A percentile compares a stretch with the other conserved stretches of the same genome.
These are phyloP conservation scores for Tubosaeta sp. DNA, from an alignment of 768 basidiomycete species.

Conservation along the genomic window DNA sequence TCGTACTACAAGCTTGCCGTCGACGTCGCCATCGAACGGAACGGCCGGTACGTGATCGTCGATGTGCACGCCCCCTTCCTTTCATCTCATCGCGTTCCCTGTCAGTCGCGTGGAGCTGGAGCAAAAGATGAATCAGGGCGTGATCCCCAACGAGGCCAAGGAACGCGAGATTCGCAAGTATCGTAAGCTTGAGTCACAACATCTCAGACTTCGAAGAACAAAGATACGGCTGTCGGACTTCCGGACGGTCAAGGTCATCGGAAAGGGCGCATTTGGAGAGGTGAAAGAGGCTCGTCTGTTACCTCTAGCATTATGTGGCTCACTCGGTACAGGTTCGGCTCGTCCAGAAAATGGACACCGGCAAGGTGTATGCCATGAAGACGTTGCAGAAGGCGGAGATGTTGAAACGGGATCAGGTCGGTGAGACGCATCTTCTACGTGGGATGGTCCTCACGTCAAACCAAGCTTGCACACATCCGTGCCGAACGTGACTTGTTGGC, in stretches of 20 bases:
- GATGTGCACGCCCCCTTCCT: neutral
- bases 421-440: constrained; percentile 16
- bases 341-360: constrained; percentile 95
- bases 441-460: constrained; percentile 6
- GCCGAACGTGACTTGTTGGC: constrained; percentile 96
- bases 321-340: constrained; percentile 65
- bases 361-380: constrained; percentile 99
- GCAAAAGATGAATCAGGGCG: constrained; percentile 72
- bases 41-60: constrained; percentile 62
- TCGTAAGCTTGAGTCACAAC: constrained; percentile 82
- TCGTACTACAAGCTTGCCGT: constrained; percentile 98
- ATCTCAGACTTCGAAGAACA: constrained; percentile 87
- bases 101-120: constrained; percentile 85
- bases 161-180: constrained; percentile 85
- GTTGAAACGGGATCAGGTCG: constrained; percentile 97
- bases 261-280: constrained; percentile 98
- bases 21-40: constrained; percentile 92
- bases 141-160: constrained; percentile 75
- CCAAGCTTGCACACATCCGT: constrained; percentile 91
- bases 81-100: constrained; percentile 2
- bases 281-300: constrained; percentile 37
- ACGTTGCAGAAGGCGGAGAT: constrained; percentile 97
- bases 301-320: neutral
- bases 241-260: constrained; percentile 95
- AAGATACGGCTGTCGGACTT: constrained; percentile 93